Evolutionary conservation across 768 basidiomycete genomes (phyloP), one percentile per base, ranked within the genome.

Genomic region (Tephrocybe sp.): DNA sequence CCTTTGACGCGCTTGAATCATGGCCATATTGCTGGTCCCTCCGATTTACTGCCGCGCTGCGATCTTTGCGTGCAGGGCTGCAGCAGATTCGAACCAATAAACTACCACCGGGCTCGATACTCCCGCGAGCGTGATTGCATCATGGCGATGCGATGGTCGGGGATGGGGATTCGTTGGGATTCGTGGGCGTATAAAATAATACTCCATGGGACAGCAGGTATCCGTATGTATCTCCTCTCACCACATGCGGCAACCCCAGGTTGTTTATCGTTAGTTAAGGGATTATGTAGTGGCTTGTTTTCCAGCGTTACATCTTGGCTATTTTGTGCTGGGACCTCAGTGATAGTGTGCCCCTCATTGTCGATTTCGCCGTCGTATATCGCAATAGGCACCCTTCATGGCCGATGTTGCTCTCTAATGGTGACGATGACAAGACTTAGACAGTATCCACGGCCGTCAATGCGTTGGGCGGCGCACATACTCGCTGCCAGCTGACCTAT

Each of bases 21-120:
- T 20, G 14, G 7, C 34, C 26, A 30, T 18, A 42, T 42, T 14
- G 36, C n/a, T 6, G 24, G 40, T 36, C 34, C 34, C 39, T 12
- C 33, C 41, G 49, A 50, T 36, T 43, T 36, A 43, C 34, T 21
- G 34, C 50, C 25, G 36, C 34, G 23, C n/a, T 41, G 30, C 34
- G 43, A 51, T 45, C 17, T 45, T 30, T 15, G 34, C 30, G n/a
- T 32, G 34, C 34, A 51, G 43, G 43, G 50, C 18, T 15, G 41
- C 2, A 8, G 17, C 15, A 43, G 41, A 20, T 25, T 12, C 3
- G 49, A 36, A 33, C 34, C 34, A 20, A 21, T 39, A 39, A 18
- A 17, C 18, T 9, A 9, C 17, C n/a, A 39, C n/a, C 38, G 18
- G 38, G 6, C n/a, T 39, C 18, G 20, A 9, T 39, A 9, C 20